These are phyloP conservation scores for Salvia splendens DNA, from an alignment of 257 asterid genomes.

Conservation along the genomic window DNA sequence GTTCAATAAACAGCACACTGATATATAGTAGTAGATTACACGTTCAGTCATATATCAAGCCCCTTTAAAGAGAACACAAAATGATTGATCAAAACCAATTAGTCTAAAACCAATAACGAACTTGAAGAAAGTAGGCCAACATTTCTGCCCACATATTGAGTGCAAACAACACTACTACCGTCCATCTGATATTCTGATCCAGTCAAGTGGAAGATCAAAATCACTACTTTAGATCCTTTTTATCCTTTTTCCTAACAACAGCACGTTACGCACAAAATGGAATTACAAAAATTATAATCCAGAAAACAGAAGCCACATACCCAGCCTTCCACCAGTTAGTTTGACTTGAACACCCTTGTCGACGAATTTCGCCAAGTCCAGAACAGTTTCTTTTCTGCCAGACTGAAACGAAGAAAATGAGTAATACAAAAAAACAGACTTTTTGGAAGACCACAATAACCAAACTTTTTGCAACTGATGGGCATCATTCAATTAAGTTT, in stretches of 20 bases:
- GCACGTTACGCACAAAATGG: neutral
- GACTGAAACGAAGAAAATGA: slow-evolving; percentile 51
- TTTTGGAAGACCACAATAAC: neutral
- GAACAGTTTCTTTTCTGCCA: slow-evolving; percentile 88
- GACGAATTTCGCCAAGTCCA: slow-evolving; percentile 87
- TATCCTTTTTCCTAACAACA: neutral
- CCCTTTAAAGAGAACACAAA: neutral
- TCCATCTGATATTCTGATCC: neutral
- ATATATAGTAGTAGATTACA: no score
- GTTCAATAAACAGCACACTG: no score
- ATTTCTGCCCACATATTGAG: neutral
- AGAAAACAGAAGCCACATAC: slow-evolving; percentile 37
- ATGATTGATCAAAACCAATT: slow-evolving; percentile 2
- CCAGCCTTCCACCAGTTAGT: slow-evolving; percentile 95
- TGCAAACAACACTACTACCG: neutral
- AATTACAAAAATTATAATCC: slow-evolving; percentile 6
- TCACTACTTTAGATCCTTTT: neutral
- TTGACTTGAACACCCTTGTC: slow-evolving; percentile 97
- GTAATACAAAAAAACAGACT: neutral
- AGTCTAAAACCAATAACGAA: neutral
- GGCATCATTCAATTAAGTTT: neutral
- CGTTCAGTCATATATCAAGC: no score
- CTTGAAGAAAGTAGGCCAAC: neutral
- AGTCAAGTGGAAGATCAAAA: neutral
- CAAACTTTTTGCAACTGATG: neutral